phyloP scores from a whole-genome alignment of 2,329 filamentous ascomycete species.

The Diaporthe vaccinii region DNA sequence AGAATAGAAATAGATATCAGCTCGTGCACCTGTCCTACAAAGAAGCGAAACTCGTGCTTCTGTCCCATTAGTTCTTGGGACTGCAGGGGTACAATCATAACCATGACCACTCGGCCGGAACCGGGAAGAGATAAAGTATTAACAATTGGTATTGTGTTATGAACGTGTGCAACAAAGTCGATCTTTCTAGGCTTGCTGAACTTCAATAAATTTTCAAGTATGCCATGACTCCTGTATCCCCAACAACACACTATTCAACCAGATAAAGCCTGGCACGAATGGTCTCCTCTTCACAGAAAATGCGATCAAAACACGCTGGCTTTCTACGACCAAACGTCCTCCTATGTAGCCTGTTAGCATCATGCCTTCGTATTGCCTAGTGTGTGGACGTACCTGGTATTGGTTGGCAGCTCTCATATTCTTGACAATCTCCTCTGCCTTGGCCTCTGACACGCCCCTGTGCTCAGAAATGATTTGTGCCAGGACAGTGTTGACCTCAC shows the following conservation, averaged over 20 bases:
- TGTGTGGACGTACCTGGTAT: conserved; percentile 81
- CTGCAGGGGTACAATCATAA: background rate
- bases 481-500: conserved; percentile 90
- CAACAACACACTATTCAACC: conserved; percentile 27
- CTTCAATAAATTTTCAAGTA: conserved; percentile 15
- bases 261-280: conserved; percentile 1
- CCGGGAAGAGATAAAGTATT: background rate
- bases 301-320: background rate
- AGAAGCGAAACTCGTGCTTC: background rate
- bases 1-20: background rate
- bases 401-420: conserved; percentile 94
- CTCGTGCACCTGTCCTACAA: background rate
- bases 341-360: conserved; percentile 61
- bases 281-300: conserved; percentile 39
- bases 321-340: conserved; percentile 78
- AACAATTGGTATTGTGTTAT: conserved; percentile 24
- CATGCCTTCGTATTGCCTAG: background rate
- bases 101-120: background rate
- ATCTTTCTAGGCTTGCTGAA: conserved; percentile 31
- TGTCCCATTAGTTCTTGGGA: background rate
- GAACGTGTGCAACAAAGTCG: conserved; percentile 3
- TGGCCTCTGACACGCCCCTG: conserved; percentile 83
- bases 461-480: conserved; percentile 88
- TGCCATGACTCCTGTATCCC: conserved; percentile 38
- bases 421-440: conserved; percentile 97